Evolutionary conservation across 768 basidiomycete genomes (phyloP).

Genomic region (Gloeopeniophorella convolvens): DNA sequence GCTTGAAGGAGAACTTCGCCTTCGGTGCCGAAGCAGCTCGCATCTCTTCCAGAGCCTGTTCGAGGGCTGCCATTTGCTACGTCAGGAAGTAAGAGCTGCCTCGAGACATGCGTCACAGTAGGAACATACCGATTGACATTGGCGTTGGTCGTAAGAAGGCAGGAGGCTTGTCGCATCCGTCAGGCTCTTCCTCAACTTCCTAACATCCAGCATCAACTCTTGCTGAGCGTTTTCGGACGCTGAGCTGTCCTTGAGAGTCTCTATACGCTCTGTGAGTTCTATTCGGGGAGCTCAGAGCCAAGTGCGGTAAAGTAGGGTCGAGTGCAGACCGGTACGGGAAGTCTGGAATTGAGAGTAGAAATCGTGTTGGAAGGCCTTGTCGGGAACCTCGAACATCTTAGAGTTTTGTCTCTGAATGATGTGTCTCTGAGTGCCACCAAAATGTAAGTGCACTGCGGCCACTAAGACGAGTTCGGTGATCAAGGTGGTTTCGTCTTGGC

Average conservation of each 20-base stretch:
- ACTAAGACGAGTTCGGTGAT: too few species aligned
- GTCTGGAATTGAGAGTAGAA: conserved; percentile 48
- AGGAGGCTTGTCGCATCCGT: conserved; percentile 56
- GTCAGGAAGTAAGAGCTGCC: not conserved
- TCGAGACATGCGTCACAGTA: not conserved
- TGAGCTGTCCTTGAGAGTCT: conserved; percentile 31
- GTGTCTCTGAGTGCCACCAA: too few species aligned
- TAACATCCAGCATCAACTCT: conserved; percentile 26
- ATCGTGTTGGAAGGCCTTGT: conserved; percentile 40
- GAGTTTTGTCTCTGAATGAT: too few species aligned
- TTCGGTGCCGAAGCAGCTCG: conserved; percentile 40
- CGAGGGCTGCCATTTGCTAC: conserved; percentile 63
- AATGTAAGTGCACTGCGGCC: too few species aligned
- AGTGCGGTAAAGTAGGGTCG: conserved; percentile 1
- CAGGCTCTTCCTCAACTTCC: conserved; percentile 53
- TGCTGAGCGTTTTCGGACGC: conserved; percentile 19
- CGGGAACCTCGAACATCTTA: conserved; percentile 24
- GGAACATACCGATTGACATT: conserved; percentile 54
- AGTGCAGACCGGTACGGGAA: conserved; percentile 42
- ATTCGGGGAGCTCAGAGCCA: conserved; percentile 3
- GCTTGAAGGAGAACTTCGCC: conserved; percentile 64
- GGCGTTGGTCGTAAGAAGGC: conserved; percentile 67
- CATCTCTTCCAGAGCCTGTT: conserved; percentile 46
- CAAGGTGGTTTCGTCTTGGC: too few species aligned
- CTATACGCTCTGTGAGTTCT: conserved; percentile 46